A percentile compares a stretch with the other conserved stretches of the same genome.
Conservation (phyloP, 345 rosid species). For the Litchi chinensis region DNA sequence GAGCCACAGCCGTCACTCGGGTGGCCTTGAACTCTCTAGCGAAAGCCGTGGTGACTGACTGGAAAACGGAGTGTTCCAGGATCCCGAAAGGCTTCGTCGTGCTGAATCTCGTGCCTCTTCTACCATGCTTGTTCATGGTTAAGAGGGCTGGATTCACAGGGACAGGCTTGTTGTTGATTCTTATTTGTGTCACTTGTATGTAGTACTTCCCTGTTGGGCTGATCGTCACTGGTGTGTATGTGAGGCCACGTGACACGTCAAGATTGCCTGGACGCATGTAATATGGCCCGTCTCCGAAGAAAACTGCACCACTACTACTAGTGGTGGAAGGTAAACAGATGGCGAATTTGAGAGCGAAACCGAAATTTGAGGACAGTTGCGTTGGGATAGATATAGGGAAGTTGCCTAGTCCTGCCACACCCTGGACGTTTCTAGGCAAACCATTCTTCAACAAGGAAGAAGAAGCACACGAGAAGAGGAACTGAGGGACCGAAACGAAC, state of each 20-base stretch:
- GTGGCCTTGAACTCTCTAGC: constrained; percentile 14
- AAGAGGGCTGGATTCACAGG: constrained; percentile 14
- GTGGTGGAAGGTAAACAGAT: constrained; percentile 27
- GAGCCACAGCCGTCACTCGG: constrained; percentile 11
- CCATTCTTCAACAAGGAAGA: constrained; percentile 21
- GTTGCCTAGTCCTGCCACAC: constrained; percentile 33
- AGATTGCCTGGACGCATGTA: constrained; percentile 13
- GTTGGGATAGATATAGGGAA: constrained; percentile 30
- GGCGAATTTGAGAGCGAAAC: constrained; percentile 34
- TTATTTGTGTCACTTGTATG: constrained; percentile 24
- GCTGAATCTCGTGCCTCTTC: constrained; percentile 31
- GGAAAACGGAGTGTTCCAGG: constrained; percentile 32
- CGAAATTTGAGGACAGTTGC: constrained; percentile 36
- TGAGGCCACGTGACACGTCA: constrained; percentile 12
- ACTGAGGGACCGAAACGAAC: constrained; percentile 14
- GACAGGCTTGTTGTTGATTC: constrained; percentile 17
- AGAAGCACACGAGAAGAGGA: constrained; percentile 38
- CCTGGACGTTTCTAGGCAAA: constrained; percentile 29
- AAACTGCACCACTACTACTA: constrained; percentile 4
- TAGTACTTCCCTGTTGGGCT: constrained; percentile 34
- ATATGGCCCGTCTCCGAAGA: constrained; percentile 36
- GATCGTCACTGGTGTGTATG: constrained; percentile 31
- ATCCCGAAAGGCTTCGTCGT: constrained; percentile 28
- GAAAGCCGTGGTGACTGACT: constrained; percentile 21
- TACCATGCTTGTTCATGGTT: neutral